These are phyloP conservation scores for Lithospermum erythrorhizon DNA, from an alignment of 257 asterid genomes.

Conservation along the genomic window DNA sequence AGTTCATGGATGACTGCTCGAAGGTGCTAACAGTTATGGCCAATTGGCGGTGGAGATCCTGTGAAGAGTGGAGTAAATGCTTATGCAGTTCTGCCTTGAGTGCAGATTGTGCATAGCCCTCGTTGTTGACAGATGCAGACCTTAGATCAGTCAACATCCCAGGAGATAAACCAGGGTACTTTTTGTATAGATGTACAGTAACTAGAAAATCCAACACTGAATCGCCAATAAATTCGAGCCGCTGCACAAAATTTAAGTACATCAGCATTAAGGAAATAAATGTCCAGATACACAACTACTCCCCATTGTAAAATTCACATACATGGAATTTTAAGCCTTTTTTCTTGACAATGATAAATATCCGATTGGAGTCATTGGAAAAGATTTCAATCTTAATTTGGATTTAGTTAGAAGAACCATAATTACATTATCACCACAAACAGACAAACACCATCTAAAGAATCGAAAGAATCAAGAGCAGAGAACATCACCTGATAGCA, in stretches of 20 bases:
- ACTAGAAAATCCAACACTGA: conserved; percentile 67
- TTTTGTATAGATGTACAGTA: conserved; percentile 40
- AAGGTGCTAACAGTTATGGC: conserved; percentile 15
- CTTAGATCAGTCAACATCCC: conserved; percentile 73
- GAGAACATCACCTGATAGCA: conserved; percentile 63
- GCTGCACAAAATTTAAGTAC: conserved; percentile 24
- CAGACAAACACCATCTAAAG: too few relatives aligned
- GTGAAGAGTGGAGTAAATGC: conserved; percentile 59
- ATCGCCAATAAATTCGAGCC: conserved; percentile 87
- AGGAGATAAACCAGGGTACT: conserved; percentile 52
- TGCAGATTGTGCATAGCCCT: conserved; percentile 59
- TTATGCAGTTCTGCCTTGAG: conserved; percentile 49
- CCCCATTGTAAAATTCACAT: neutral
- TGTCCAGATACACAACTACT: neutral
- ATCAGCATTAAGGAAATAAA: neutral
- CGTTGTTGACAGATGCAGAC: conserved; percentile 81
- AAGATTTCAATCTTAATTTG: too few relatives aligned
- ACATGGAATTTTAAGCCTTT: too few relatives aligned
- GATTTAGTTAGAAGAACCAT: too few relatives aligned
- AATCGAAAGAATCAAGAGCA: neutral
- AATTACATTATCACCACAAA: too few relatives aligned
- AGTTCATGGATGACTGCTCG: conserved; percentile 10
- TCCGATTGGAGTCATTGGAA: too few relatives aligned
- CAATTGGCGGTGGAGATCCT: conserved; percentile 52
- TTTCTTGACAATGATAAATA: too few relatives aligned